These are phyloP conservation scores for Coniochaeta hoffmannii DNA, from an alignment of 2,329 filamentous ascomycete species.

Conservation along the genomic window DNA sequence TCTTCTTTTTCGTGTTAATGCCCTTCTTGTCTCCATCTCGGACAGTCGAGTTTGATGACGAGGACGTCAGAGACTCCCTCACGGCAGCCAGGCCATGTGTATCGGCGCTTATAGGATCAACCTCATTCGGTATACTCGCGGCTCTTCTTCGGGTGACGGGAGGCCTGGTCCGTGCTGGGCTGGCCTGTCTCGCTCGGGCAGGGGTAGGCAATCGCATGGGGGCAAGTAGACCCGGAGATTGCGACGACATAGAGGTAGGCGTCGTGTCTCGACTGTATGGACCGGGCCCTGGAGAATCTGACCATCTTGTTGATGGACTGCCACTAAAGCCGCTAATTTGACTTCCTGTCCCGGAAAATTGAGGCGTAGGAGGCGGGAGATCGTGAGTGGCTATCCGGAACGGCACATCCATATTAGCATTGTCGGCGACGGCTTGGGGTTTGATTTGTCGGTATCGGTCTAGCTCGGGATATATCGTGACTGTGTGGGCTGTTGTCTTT, in stretches of 20 bases:
- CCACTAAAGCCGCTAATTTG: constrained; percentile 53
- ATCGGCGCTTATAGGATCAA: constrained; percentile 36
- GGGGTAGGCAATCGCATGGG: constrained; percentile 36
- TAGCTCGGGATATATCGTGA: constrained; percentile 50
- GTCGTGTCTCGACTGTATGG: constrained; percentile 72
- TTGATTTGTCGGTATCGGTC: constrained; percentile 50
- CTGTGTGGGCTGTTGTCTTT: constrained; percentile 28
- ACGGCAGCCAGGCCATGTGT: constrained; percentile 56
- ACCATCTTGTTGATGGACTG: constrained; percentile 69
- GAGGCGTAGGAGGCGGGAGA: constrained; percentile 59
- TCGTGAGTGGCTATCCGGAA: constrained; percentile 56
- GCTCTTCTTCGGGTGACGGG: constrained; percentile 52
- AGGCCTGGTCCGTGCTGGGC: constrained; percentile 48
- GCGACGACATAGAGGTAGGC: constrained; percentile 69
- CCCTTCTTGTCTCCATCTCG: constrained; percentile 42
- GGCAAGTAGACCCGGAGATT: constrained; percentile 56
- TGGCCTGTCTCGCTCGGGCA: constrained; percentile 43
- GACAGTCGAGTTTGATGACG: constrained; percentile 64
- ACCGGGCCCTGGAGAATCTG: constrained; percentile 61
- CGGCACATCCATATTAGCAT: constrained; percentile 36
- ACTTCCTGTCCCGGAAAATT: constrained; percentile 52
- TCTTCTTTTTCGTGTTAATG: constrained; percentile 36
- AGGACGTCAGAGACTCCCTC: constrained; percentile 63
- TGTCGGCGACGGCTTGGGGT: constrained; percentile 26
- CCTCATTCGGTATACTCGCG: constrained; percentile 46